Evolutionary conservation across 192 early-diverging fungal species (phyloP).

Genomic region (Coemansia guatemalensis): DNA sequence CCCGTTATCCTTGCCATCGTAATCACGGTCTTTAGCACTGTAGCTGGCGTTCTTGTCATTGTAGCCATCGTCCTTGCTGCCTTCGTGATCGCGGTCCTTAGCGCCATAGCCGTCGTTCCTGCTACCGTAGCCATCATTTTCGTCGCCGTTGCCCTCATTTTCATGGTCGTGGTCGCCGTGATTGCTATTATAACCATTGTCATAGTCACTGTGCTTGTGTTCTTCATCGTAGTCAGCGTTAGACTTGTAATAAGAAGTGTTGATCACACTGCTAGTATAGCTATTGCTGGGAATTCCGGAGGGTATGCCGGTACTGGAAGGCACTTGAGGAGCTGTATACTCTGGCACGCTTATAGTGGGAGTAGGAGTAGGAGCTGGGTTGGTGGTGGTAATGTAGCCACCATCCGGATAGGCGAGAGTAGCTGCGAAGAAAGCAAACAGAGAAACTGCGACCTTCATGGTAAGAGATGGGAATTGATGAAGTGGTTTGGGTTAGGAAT

Average conservation of each 20-base stretch:
- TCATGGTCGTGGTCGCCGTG: not conserved
- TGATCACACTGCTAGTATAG: not conserved
- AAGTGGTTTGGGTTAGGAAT: too few relatives aligned
- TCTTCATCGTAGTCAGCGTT: slow-evolving; percentile 1
- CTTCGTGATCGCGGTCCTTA: slow-evolving; percentile 1
- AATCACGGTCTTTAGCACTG: not conserved
- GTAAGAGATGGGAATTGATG: too few relatives aligned
- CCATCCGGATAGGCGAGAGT: not conserved
- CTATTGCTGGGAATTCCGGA: too few relatives aligned
- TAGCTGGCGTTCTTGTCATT: slow-evolving; percentile 5
- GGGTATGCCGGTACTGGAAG: too few relatives aligned
- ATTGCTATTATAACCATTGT: slow-evolving; percentile 10
- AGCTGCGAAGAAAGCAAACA: not conserved
- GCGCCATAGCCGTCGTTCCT: slow-evolving; percentile 3
- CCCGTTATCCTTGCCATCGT: slow-evolving; percentile 7
- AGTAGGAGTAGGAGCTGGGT: slow-evolving; percentile 9
- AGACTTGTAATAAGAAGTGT: not conserved
- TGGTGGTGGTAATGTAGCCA: not conserved
- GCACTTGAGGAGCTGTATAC: too few relatives aligned
- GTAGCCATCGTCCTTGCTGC: not conserved
- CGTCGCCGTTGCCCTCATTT: not conserved
- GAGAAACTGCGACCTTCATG: too few relatives aligned
- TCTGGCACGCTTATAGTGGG: not conserved
- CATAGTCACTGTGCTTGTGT: not conserved
- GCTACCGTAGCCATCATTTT: too few relatives aligned